A percentile compares a stretch with the other conserved stretches of the same genome.
phyloP scores from a whole-genome alignment of 2,329 filamentous ascomycete genomes.

The Microcyclospora pomicola region DNA sequence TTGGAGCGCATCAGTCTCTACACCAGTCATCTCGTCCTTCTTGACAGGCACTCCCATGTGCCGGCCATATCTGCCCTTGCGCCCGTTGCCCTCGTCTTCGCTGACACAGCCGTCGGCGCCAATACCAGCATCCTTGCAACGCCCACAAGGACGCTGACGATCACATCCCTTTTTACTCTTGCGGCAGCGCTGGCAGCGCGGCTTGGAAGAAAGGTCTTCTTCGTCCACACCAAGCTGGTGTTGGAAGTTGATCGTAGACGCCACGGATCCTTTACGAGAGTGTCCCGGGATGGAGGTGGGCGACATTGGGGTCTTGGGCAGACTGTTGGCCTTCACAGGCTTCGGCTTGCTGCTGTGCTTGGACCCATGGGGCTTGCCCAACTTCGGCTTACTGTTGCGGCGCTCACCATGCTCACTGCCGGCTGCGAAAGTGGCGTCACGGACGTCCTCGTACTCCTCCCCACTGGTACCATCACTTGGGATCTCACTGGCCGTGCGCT shows the following conservation, averaged over 20 bases:
- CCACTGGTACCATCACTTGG: slow-evolving; percentile 49
- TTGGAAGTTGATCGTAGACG: slow-evolving; percentile 45
- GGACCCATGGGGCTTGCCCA: slow-evolving; percentile 20
- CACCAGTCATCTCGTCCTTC: slow-evolving; percentile 27
- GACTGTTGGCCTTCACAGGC: slow-evolving; percentile 23
- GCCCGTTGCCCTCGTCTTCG: slow-evolving; percentile 93
- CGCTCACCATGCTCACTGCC: slow-evolving; percentile 39
- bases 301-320: slow-evolving; percentile 40
- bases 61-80: slow-evolving; percentile 77
- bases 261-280: slow-evolving; percentile 60
- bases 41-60: slow-evolving; percentile 56
- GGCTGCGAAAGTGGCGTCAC: slow-evolving; percentile 39
- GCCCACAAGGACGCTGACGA: slow-evolving; percentile 83
- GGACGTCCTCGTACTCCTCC: slow-evolving; percentile 42
- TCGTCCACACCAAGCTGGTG: slow-evolving; percentile 52
- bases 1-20: slow-evolving; percentile 18
- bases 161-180: slow-evolving; percentile 99
- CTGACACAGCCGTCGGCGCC: slow-evolving; percentile 88
- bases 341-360: slow-evolving; percentile 29
- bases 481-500: slow-evolving; percentile 31
- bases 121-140: slow-evolving; percentile 92
- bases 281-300: slow-evolving; percentile 52
- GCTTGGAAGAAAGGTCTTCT: slow-evolving; percentile 86
- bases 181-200: slow-evolving; percentile 91
- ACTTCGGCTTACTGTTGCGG: slow-evolving; percentile 30